phyloP scores from a whole-genome alignment of 2,329 filamentous ascomycete genomes.

The Dothideomycetes sp. region DNA sequence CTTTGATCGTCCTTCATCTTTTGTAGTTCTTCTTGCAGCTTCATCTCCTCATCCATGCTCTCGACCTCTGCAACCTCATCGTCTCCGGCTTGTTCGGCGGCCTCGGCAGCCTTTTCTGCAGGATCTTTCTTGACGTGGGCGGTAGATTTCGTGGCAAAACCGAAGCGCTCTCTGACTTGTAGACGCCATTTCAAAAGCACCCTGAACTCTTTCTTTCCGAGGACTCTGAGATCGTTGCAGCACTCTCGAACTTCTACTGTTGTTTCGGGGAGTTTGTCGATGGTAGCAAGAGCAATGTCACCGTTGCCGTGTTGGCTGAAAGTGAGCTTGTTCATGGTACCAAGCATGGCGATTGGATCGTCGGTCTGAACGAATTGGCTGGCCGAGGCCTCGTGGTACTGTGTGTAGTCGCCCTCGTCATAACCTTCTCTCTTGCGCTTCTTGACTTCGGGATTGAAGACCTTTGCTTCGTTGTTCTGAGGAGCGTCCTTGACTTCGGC shows the following conservation, averaged over 20 bases:
- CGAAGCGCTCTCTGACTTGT: conserved; percentile 82
- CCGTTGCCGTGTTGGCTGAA: conserved; percentile 67
- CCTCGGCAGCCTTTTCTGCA: conserved; percentile 29
- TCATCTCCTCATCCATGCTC: conserved; percentile 89
- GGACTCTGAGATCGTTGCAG: conserved; percentile 76
- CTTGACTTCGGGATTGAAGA: conserved; percentile 95
- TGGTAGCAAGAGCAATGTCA: conserved; percentile 76
- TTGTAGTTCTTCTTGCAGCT: conserved; percentile 80
- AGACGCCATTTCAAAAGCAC: conserved; percentile 81
- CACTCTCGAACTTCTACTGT: conserved; percentile 70
- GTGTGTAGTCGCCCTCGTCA: conserved; percentile 87
- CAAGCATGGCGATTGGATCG: conserved; percentile 88
- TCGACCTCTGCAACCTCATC: conserved; percentile 69
- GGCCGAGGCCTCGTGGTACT: conserved; percentile 80
- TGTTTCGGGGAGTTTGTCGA: conserved; percentile 79
- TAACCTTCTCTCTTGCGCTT: conserved; percentile 97
- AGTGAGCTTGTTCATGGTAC: conserved; percentile 70
- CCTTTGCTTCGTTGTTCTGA: conserved; percentile 94
- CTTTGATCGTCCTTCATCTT: conserved; percentile 70
- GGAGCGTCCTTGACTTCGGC: conserved; percentile 78
- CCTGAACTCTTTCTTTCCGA: conserved; percentile 93
- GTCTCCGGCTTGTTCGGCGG: conserved; percentile 34
- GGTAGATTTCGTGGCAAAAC: conserved; percentile 42
- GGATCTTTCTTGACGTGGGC: conserved; percentile 17
- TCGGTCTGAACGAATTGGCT: conserved; percentile 90